Evolutionary conservation across 306 rosid genomes (phyloP), one percentile per base, ranked within the genome.

Genomic region (Abrus pulchellus): DNA sequence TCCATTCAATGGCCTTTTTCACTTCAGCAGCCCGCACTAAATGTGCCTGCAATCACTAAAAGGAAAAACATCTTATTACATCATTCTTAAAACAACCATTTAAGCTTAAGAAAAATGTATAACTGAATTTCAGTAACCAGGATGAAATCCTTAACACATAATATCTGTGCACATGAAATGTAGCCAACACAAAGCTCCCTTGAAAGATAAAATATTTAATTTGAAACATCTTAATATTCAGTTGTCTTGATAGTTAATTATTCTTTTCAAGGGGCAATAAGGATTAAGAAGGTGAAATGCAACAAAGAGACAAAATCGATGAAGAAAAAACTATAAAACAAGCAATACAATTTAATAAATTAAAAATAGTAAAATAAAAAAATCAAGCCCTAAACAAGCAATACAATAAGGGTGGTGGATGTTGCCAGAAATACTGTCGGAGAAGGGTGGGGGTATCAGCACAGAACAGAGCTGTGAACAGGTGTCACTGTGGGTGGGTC

Each of bases 1-100:
- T 96, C 99, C 97, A 93, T 83, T 93, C 99, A 29, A 92, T 92
- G 80, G 97, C 94, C 78, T 84, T 93, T 85, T 96, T 96, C 90
- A 96, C 97, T 88, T 96, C 97, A 81, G 98, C 93, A 77, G 99
- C 96, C 88, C 87, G 97, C 77, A 90, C 86, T 86, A 96, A 92
- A 93, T 96, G 99, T 85, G 94, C 98, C 99, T 96, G 99, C 98
- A 93, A 86, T 96, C 98, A 96, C 98, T 92, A 96, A 92, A 90
- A 83, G 86, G 85, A 83, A 85, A 92, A 85, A 84, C 79, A 89
- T 92, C 91, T 87, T 87, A 90, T 92, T 87, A 84, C 88, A 92
- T 84, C 90, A 81, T 88, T 84, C 90, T 90, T 87, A 86, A 71
- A 77, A 72, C 65, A 77, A 56, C 75, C 27, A 43, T 80, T 63